Evolutionary conservation across 495 filamentous ascomycete genomes (phyloP).

Genomic region (Saxophila tyrrhenica): DNA sequence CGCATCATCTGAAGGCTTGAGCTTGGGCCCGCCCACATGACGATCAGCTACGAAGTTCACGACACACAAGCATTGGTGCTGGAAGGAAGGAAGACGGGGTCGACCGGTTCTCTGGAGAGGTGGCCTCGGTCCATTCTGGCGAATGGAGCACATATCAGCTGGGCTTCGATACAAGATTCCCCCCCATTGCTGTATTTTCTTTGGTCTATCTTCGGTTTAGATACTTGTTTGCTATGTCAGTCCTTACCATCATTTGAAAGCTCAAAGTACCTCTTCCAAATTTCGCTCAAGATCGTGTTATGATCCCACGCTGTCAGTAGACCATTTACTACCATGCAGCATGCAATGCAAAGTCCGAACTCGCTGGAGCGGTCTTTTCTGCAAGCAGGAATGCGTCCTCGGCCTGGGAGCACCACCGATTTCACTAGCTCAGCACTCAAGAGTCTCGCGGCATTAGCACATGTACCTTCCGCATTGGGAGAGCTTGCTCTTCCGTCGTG

Average conservation of each 20-base stretch:
- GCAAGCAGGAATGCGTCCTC: too few relatives aligned
- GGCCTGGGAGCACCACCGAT: too few relatives aligned
- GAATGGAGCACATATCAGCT: neutral
- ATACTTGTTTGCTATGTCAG: neutral
- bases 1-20: neutral
- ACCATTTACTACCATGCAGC: too few relatives aligned
- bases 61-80: neutral
- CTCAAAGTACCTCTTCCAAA: neutral
- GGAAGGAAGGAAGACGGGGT: neutral
- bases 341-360: too few relatives aligned
- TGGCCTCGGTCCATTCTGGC: neutral
- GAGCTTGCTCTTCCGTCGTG: too few relatives aligned
- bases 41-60: slow-evolving; percentile 1
- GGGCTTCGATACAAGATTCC: neutral
- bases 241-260: neutral
- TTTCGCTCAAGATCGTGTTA: too few relatives aligned
- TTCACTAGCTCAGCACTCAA: too few relatives aligned
- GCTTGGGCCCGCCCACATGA: neutral
- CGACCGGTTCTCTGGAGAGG: neutral
- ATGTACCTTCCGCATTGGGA: too few relatives aligned
- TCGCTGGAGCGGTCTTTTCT: too few relatives aligned
- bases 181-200: neutral
- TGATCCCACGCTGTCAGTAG: too few relatives aligned
- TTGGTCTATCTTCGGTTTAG: neutral
- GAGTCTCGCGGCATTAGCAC: too few relatives aligned